Evolutionary conservation across 2,329 filamentous ascomycete genomes (phyloP).

Genomic region (Diaporthe batatas): DNA sequence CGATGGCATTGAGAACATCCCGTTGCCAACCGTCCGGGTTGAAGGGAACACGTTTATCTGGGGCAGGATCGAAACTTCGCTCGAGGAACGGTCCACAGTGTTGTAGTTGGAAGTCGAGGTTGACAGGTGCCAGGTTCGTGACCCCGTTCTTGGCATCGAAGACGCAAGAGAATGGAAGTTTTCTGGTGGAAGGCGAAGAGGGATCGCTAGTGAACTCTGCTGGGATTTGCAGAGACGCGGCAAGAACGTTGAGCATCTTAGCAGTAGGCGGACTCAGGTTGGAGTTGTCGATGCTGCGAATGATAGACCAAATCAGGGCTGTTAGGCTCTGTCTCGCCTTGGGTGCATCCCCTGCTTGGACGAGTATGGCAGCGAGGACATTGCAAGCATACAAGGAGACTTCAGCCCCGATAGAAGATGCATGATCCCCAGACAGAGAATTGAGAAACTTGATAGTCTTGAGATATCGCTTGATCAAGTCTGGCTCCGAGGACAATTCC

Average conservation of each 20-base stretch:
- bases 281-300: conserved; percentile 38
- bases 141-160: conserved; percentile 25
- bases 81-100: conserved; percentile 82
- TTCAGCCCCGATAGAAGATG: conserved; percentile 50
- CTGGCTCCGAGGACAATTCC: conserved; percentile 60
- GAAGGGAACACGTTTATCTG: conserved; percentile 78
- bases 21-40: conserved; percentile 83
- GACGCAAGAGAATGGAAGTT: conserved; percentile 25
- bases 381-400: conserved; percentile 54
- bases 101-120: conserved; percentile 73
- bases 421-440: conserved; percentile 54
- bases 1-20: conserved; percentile 79
- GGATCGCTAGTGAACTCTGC: conserved; percentile 12
- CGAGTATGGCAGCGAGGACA: conserved; percentile 46
- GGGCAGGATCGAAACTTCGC: conserved; percentile 76
- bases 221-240: conserved; percentile 3
- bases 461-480: conserved; percentile 59
- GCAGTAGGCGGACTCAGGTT: conserved; percentile 35
- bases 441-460: conserved; percentile 63
- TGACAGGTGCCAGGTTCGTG: conserved; percentile 18
- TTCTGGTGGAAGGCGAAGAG: neutral
- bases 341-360: conserved; percentile 6
- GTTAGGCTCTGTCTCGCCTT: conserved; percentile 33
- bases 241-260: conserved; percentile 28
- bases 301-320: conserved; percentile 45